A percentile compares a stretch with the other conserved stretches of the same genome.
phyloP scores from a whole-genome alignment of 768 basidiomycete genomes.

The Mycena epipterygia region DNA sequence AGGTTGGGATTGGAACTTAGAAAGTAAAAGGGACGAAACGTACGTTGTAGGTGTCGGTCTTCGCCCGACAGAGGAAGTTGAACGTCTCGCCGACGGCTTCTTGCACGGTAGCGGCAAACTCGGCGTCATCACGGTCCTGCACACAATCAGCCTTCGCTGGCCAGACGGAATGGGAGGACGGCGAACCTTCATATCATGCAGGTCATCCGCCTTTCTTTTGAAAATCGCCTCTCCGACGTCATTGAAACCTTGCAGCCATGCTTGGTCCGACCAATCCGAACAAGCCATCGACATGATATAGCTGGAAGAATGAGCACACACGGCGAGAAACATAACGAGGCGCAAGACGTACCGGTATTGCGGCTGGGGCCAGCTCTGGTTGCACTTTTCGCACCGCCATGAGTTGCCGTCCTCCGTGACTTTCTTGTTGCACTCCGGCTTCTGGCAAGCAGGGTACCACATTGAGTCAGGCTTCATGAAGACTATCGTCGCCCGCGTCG shows the following conservation, averaged over 20 bases:
- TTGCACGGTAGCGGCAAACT: constrained; percentile 71
- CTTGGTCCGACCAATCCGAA: constrained; percentile 90
- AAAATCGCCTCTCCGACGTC: constrained; percentile 87
- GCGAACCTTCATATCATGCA: constrained; percentile 78
- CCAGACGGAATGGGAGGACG: neutral
- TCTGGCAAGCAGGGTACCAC: constrained; percentile 91
- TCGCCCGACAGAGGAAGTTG: constrained; percentile 90
- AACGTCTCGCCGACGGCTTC: constrained; percentile 77
- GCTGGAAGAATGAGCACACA: constrained; percentile 49
- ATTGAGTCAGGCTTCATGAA: constrained; percentile 89
- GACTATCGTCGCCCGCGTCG: constrained; percentile 84
- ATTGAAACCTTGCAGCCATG: constrained; percentile 97
- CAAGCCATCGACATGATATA: constrained; percentile 90
- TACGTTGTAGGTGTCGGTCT: constrained; percentile 89
- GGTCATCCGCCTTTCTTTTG: constrained; percentile 82
- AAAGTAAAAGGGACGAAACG: constrained; percentile 40
- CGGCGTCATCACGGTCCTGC: constrained; percentile 71
- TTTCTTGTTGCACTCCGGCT: constrained; percentile 90
- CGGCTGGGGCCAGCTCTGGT: constrained; percentile 75
- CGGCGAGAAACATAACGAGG: neutral
- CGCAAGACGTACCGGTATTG: constrained; percentile 77
- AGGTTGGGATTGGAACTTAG: neutral
- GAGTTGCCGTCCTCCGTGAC: constrained; percentile 73
- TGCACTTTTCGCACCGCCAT: constrained; percentile 98
- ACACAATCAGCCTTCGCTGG: neutral